Conservation (phyloP, 441 rosid genomes). For the Manihot esculenta region DNA sequence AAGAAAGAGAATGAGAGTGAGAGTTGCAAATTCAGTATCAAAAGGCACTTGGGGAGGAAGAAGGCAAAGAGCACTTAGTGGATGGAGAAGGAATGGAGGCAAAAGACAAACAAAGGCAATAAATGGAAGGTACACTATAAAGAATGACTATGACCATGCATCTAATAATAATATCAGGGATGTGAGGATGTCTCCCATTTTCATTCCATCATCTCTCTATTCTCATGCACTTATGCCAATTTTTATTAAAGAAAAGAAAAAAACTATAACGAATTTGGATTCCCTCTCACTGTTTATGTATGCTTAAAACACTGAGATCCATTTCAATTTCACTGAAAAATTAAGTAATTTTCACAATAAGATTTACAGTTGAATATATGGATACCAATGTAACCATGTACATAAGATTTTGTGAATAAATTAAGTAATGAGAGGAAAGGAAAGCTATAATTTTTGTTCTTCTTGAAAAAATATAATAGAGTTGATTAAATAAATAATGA, state of each 20-base stretch:
- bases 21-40: conserved; percentile 29
- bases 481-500: conserved; percentile 13
- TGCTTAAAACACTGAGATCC: not conserved
- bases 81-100: conserved; percentile 55
- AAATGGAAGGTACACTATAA: conserved; percentile 58
- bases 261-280: not conserved
- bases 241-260: not conserved
- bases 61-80: conserved; percentile 64
- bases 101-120: conserved; percentile 79
- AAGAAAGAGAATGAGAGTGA: conserved; percentile 27
- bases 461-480: too few relatives aligned
- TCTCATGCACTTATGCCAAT: conserved; percentile 35
- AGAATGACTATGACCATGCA: conserved; percentile 71
- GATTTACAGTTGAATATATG: too few relatives aligned
- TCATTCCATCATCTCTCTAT: conserved; percentile 27
- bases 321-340: too few relatives aligned
- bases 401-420: not conserved
- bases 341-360: too few relatives aligned
- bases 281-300: not conserved
- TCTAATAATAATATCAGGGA: conserved; percentile 63
- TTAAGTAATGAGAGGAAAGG: not conserved
- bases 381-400: too few relatives aligned
- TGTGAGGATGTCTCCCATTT: conserved; percentile 58
- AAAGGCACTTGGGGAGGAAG: conserved; percentile 21
- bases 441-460: too few relatives aligned